Conservation (phyloP, 2,329 filamentous ascomycete genomes). For the Aspergillus persii region DNA sequence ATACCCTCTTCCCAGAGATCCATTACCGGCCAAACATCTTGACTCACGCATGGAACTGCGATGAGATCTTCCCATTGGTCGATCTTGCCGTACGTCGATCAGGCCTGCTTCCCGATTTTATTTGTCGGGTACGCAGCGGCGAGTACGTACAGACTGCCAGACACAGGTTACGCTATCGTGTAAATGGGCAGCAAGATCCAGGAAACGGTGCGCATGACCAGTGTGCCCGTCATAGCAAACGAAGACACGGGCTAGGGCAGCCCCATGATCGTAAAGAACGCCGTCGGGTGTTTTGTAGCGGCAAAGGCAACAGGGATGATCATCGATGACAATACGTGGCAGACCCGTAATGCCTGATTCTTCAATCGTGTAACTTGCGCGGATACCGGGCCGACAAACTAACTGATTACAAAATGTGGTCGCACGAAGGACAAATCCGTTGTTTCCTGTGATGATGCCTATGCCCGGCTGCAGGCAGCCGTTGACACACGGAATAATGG, state of each 20-base stretch:
- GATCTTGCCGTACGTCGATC: too few species aligned
- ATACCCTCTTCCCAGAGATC: slow-evolving; percentile 42
- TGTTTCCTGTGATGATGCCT: slow-evolving; percentile 47
- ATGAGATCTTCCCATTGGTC: slow-evolving; percentile 45
- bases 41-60: slow-evolving; percentile 45
- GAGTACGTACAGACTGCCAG: slow-evolving; percentile 43
- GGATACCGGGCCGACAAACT: neutral
- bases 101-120: slow-evolving; percentile 48
- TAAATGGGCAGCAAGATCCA: slow-evolving; percentile 49
- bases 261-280: slow-evolving; percentile 48
- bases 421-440: slow-evolving; percentile 50
- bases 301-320: slow-evolving; percentile 40
- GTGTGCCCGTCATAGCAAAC: slow-evolving; percentile 46
- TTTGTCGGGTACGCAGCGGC: slow-evolving; percentile 47
- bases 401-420: slow-evolving; percentile 36
- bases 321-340: slow-evolving; percentile 52
- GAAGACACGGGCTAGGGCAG: slow-evolving; percentile 51
- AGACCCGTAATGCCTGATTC: slow-evolving; percentile 39
- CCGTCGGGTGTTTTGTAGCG: slow-evolving; percentile 43
- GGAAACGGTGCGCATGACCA: slow-evolving; percentile 39
- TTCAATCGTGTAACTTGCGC: neutral
- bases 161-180: slow-evolving; percentile 50
- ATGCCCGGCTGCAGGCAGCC: slow-evolving; percentile 47
- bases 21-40: slow-evolving; percentile 45
- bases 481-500: slow-evolving; percentile 47